These are phyloP conservation scores for Biscogniauxia mediterranea DNA, from an alignment of 2,329 filamentous ascomycete species.

Conservation along the genomic window DNA sequence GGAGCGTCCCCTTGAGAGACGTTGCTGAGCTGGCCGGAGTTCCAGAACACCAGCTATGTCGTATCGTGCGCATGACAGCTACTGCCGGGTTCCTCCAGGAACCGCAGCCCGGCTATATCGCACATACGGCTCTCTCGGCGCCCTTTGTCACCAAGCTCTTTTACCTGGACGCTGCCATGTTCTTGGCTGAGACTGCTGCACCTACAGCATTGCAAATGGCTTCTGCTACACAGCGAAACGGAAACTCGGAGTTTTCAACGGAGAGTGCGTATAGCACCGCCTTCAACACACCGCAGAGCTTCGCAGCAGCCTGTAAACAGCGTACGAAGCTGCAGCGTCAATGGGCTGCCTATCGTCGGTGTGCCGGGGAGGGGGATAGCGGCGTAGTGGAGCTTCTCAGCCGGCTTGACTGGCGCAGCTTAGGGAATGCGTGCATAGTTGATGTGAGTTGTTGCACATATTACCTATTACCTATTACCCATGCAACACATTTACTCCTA, in stretches of 20 bases:
- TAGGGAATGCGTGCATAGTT: constrained; percentile 28
- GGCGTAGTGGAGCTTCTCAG: constrained; percentile 25
- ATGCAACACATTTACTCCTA: not conserved
- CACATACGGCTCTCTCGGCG: constrained; percentile 39
- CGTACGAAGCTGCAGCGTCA: constrained; percentile 31
- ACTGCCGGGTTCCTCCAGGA: constrained; percentile 37
- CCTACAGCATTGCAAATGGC: constrained; percentile 38
- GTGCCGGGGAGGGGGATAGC: constrained; percentile 20
- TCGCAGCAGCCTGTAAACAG: constrained; percentile 16
- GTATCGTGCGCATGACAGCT: constrained; percentile 35
- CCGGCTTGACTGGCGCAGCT: constrained; percentile 29
- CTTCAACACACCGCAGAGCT: constrained; percentile 18
- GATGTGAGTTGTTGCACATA: constrained; percentile 21
- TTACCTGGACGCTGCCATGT: constrained; percentile 38
- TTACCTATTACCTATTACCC: not conserved
- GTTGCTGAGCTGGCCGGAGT: constrained; percentile 41
- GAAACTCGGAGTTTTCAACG: not conserved
- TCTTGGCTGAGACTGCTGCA: constrained; percentile 35
- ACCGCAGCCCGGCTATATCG: constrained; percentile 31
- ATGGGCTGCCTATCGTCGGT: constrained; percentile 32
- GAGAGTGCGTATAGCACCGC: constrained; percentile 21
- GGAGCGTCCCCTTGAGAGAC: constrained; percentile 37
- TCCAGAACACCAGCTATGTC: constrained; percentile 36
- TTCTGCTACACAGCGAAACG: constrained; percentile 19
- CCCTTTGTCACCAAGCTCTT: constrained; percentile 35